These are phyloP conservation scores for Microcyclospora pomicola DNA, from an alignment of 2,329 filamentous ascomycete species.

Conservation along the genomic window DNA sequence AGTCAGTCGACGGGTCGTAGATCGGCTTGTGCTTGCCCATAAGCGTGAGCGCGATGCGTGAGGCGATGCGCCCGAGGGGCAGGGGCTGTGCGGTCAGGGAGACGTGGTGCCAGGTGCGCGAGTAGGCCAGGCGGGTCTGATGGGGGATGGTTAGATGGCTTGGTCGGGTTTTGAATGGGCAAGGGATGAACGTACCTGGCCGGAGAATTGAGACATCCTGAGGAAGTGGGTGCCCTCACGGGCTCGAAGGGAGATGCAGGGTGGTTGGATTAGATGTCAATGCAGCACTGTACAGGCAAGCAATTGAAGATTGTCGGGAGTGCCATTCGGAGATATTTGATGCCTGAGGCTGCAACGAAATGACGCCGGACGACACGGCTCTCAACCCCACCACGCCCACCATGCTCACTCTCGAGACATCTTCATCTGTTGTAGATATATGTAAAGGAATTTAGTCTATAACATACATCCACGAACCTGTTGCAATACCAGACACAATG, in stretches of 20 bases:
- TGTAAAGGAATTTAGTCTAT: no score
- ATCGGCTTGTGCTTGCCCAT: conserved; percentile 99
- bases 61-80: conserved; percentile 79
- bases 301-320: no score
- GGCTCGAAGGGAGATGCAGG: no score
- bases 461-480: not conserved
- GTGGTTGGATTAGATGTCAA: no score
- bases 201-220: conserved; percentile 11
- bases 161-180: not conserved
- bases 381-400: no score
- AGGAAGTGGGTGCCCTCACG: not conserved
- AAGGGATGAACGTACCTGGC: conserved; percentile 5
- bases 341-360: no score
- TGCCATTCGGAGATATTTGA: no score
- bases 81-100: conserved; percentile 53
- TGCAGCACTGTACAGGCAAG: no score
- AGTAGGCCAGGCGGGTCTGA: conserved; percentile 91
- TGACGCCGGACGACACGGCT: no score
- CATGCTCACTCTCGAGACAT: no score
- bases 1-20: conserved; percentile 93
- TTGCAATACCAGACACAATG: not conserved
- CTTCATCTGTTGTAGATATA: no score
- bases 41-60: conserved; percentile 68
- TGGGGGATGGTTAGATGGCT: not conserved
- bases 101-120: conserved; percentile 88